Evolutionary conservation across 2,329 filamentous ascomycete genomes (phyloP).

Genomic region (Volutella citrinella): DNA sequence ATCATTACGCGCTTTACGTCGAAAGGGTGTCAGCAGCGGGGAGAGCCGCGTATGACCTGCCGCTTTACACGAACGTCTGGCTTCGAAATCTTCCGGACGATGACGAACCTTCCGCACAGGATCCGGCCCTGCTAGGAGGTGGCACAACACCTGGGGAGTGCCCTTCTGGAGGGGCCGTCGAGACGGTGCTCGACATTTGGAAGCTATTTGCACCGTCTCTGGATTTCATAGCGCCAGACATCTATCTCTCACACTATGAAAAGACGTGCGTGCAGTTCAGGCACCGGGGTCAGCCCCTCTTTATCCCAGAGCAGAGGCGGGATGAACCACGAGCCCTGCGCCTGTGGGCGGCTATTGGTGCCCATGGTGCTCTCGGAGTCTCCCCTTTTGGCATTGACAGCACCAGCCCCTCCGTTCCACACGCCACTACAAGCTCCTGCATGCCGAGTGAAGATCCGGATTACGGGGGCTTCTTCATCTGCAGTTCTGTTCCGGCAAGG

Average conservation of each 20-base stretch:
- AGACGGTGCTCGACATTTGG: not conserved
- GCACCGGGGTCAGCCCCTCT: not conserved
- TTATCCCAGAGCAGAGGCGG: slow-evolving; percentile 5
- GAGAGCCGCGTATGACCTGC: not conserved
- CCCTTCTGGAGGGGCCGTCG: slow-evolving; percentile 3
- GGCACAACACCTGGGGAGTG: slow-evolving; percentile 1
- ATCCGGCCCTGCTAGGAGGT: too few relatives aligned
- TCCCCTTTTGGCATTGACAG: not conserved
- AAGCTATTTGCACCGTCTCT: not conserved
- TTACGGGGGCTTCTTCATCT: not conserved
- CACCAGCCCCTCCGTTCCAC: too few relatives aligned
- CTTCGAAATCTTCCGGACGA: not conserved
- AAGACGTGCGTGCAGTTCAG: not conserved
- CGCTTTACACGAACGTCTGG: not conserved
- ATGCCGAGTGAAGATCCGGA: not conserved
- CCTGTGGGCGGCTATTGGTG: slow-evolving; percentile 1
- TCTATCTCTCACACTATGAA: slow-evolving; percentile 1
- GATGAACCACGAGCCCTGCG: slow-evolving; percentile 1
- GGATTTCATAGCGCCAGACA: slow-evolving; percentile 1
- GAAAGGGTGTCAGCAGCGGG: not conserved
- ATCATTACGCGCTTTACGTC: not conserved
- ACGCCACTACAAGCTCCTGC: too few relatives aligned
- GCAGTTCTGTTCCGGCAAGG: not conserved
- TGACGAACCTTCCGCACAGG: not conserved
- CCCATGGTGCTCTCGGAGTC: not conserved